Evolutionary conservation across 352 stramenopile species (phyloP), one percentile per base, ranked within the genome.

Genomic region (Pythium volutum): DNA sequence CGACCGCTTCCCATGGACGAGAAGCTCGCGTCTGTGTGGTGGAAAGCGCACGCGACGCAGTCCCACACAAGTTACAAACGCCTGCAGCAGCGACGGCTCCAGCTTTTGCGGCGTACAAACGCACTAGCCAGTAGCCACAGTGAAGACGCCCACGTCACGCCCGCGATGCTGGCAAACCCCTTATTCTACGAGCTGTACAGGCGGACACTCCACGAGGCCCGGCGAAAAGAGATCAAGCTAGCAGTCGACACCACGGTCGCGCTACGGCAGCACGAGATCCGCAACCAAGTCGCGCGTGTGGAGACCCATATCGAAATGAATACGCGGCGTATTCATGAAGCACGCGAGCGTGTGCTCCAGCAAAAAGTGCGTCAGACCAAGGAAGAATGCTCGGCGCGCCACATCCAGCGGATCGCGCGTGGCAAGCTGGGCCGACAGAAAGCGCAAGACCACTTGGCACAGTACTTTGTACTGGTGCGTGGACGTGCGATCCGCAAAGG

Each of bases 391-490:
- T 70, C 81, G 10, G 64, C 69, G 0, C 68, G 70, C 25, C 67
- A 45, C 7, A 87, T 93, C 53, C 81, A 93, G 54, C 71, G 80
- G 11, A 60, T 75, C 48, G 70, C 72, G 11, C 71, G 81, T 38
- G 83, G 80, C 10, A 67, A 69, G 36, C 60, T 67, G 43, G 77
- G 80, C 4, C 68, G 81, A 8, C 58, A 67, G 12, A 23, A 50
- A 47, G 83, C 81, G 18, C 33, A 73, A 25, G 75, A 90, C 36
- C 64, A 77, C 11, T 67, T 71, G 25, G 79, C 76, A 20, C 70
- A 86, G 53, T 88, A 78, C 42, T 90, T 91, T 53, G 78, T 90
- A 11, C 75, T 84, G 74, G 79, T 91, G 10, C 77, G 76, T 51
- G 84, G 81, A 7, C 76, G 79, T 31, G 75, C 78, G 15, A 81